phyloP scores from a whole-genome alignment of 768 basidiomycete species.

The Rhodotorula babjevae region DNA sequence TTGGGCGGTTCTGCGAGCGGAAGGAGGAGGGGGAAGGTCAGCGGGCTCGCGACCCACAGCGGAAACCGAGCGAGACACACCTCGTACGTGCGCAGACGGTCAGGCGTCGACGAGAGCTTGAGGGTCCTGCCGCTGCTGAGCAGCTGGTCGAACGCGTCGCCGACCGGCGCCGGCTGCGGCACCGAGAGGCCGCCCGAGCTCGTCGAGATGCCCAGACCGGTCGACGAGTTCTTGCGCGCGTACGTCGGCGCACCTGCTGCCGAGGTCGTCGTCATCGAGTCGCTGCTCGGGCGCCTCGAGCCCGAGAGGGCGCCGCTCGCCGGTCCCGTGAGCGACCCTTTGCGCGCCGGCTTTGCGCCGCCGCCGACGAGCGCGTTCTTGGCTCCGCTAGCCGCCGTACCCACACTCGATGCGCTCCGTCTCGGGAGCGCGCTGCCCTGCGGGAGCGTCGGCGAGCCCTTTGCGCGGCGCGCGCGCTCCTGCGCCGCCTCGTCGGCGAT shows the following conservation, averaged over 20 bases:
- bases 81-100: conserved; percentile 87
- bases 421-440: not conserved
- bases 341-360: not conserved
- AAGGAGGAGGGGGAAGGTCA: not conserved
- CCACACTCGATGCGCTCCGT: not conserved
- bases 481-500: conserved; percentile 13
- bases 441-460: not conserved
- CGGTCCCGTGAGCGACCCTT: not conserved
- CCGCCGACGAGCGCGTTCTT: too few relatives aligned
- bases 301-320: conserved; percentile 7
- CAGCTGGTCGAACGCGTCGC: conserved; percentile 84
- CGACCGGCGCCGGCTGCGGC: conserved; percentile 49
- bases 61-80: conserved; percentile 52
- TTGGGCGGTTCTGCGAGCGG: not conserved
- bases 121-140: conserved; percentile 84
- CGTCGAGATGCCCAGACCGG: too few relatives aligned
- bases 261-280: not conserved
- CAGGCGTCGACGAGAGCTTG: conserved; percentile 93
- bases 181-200: not conserved
- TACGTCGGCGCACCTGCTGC: not conserved
- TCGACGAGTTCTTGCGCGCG: not conserved
- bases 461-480: not conserved
- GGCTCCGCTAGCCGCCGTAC: too few relatives aligned
- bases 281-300: not conserved
- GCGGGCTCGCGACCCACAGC: too few relatives aligned